phyloP scores from a whole-genome alignment of 1,284 basidiomycete genomes.

The Fomitopsis pinicola region DNA sequence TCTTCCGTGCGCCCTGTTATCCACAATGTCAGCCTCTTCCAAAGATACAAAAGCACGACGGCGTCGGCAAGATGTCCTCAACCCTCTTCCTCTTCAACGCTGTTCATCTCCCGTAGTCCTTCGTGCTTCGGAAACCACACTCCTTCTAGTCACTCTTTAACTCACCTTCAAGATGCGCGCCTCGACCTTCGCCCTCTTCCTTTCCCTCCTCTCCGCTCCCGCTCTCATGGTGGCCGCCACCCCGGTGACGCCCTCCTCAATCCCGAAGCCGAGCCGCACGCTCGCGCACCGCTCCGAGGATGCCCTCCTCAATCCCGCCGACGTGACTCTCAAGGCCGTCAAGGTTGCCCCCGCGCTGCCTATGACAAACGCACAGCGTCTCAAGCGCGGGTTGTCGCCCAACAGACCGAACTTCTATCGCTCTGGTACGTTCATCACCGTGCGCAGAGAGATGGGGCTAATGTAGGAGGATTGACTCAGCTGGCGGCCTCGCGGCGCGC shows the following conservation, averaged over 20 bases:
- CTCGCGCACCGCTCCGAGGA: neutral
- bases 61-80: neutral
- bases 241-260: neutral
- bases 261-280: neutral
- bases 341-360: neutral
- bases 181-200: neutral
- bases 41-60: neutral
- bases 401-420: conserved; percentile 15
- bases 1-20: no score
- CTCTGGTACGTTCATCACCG: conserved; percentile 3
- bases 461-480: neutral
- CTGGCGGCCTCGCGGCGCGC: conserved; percentile 11
- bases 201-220: neutral
- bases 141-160: neutral
- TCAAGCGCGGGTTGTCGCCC: conserved; percentile 21
- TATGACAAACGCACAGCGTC: conserved; percentile 21
- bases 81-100: neutral
- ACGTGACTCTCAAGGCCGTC: neutral
- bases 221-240: neutral
- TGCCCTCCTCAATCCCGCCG: neutral
- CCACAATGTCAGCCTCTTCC: neutral
- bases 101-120: neutral
- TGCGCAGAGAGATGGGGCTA: neutral
- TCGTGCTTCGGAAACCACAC: neutral
- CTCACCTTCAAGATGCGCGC: neutral